Base-by-base conservation (phyloP, 352 stramenopile genomes). In the Globisporangium sylvaticum region DNA sequence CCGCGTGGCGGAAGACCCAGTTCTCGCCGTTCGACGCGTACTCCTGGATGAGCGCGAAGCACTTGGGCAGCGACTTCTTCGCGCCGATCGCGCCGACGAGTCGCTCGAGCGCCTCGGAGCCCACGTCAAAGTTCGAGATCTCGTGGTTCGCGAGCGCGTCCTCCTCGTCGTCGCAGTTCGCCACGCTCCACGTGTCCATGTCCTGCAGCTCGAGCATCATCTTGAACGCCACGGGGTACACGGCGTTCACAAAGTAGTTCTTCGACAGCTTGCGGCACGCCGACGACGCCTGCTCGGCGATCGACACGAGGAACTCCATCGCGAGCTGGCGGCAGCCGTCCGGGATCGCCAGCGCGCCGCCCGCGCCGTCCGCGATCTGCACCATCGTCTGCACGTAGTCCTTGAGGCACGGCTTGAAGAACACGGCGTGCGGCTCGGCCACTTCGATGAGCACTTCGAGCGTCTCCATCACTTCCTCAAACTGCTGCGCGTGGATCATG, bases 51-150 rank as follows among this genome's bases (percentile, higher is more conserved):
- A 94, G 73, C 24, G 70, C 67, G 70, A 95, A 94, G 58, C 84
- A 94, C 37, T 76, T 90, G 2, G 87, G 79, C 2, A 95, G 74
- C 57, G 85, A 91, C 53, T 87, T 87, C 32, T 87, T 87, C 9
- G 84, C 74, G 3, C 84, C 84, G 18, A 95, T 73, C 1, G 84
- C 84, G 0, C 69, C 74, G 0, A 91, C 85, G 24, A 95, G 69
- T 9, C 87, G 74, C 66, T 95, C 83, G 27, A 95, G 71, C 0
- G 87, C 87, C 24, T 95, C 87, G 5, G 85, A 90, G 15, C 87
- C 87, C 7, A 95, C 87, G 72, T 95, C 85, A 77, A 95, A 92
- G 68, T 95, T 94, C 50, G 84, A 93, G 62, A 94, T 93, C 56
- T 94, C 85, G 42, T 91, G 74, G 29, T 79, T 75, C 3, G 84